Evolutionary conservation across 768 basidiomycete genomes (phyloP), one percentile per base, ranked within the genome.

Genomic region (Obba rivulosa): DNA sequence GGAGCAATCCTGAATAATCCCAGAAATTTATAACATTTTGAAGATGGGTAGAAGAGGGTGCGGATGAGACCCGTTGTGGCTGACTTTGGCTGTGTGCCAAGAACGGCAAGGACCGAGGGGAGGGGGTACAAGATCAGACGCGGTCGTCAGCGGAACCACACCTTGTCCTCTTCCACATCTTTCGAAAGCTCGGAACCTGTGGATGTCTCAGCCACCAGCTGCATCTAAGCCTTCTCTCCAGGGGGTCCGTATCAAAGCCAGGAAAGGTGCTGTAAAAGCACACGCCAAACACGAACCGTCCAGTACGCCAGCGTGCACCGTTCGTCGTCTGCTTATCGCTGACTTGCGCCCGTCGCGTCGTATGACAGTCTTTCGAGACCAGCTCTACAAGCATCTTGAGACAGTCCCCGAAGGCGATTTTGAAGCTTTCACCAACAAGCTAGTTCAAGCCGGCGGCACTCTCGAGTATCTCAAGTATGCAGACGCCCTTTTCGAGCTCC

Each of bases 401-500:
- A 84, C 87, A 23, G 83, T 91, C 41, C 76, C 79, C 20, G 76
- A 77, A 48, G 78, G 75, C 66, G 91, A 93, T 62, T 93, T 92
- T 66, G 92, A 95, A 56, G 74, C 79, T 11, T 83, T 87, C 65
- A 69, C 84, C 39, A 77, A 81, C 61, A 92, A 92, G 70, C 81
- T 99, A 61, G 79, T 92, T 58, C 86, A 88, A 67, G 93, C 94
- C 48, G 95, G 94, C 37, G 82, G 86, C 21, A 85, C 89, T 42
- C 87, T 99, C 67, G 96, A 99, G 70, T 86, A 83, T 62, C 83
- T 94, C 69, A 96, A 96, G 74, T 97, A 98, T 84, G 89, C 92
- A 69, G 93, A 96, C 60, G 79, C 86, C 48, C 84, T 98, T 60
- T 98, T 96, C 69, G 94, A 99, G 71, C 81, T 96, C 73, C 78